Evolutionary conservation across 176 grass and related monocot species (phyloP).

Genomic region (Coix lacrymajobi): DNA sequence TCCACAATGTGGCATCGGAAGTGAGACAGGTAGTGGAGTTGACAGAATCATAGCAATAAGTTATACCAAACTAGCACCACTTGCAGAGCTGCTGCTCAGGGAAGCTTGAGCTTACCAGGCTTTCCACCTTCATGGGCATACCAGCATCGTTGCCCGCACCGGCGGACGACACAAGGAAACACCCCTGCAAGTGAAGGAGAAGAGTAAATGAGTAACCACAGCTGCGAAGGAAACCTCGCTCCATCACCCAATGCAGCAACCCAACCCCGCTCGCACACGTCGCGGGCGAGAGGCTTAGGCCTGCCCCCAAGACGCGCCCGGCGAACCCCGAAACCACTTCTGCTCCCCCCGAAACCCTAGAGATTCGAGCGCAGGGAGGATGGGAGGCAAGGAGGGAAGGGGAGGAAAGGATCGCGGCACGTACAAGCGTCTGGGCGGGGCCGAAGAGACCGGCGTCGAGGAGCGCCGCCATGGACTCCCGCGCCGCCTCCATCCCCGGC

Average conservation of each 20-base stretch:
- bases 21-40: not conserved
- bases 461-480: conserved; percentile 82
- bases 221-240: not conserved
- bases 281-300: not conserved
- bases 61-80: not conserved
- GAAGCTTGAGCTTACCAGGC: conserved; percentile 52
- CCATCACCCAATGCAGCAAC: not conserved
- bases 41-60: not conserved
- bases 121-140: conserved; percentile 57
- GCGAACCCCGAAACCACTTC: not conserved
- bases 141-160: conserved; percentile 43
- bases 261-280: not conserved
- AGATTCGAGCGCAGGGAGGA: not conserved
- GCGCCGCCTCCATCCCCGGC: conserved; percentile 62
- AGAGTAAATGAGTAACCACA: not conserved
- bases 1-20: not conserved
- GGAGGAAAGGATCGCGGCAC: not conserved
- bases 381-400: not conserved
- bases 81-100: not conserved
- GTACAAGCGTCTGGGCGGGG: conserved; percentile 79
- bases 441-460: conserved; percentile 76
- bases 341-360: not conserved
- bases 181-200: conserved; percentile 48
- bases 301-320: not conserved
- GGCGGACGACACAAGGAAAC: conserved; percentile 71